Evolutionary conservation across 1,284 basidiomycete species (phyloP).

Genomic region (Leccinum variabile): DNA sequence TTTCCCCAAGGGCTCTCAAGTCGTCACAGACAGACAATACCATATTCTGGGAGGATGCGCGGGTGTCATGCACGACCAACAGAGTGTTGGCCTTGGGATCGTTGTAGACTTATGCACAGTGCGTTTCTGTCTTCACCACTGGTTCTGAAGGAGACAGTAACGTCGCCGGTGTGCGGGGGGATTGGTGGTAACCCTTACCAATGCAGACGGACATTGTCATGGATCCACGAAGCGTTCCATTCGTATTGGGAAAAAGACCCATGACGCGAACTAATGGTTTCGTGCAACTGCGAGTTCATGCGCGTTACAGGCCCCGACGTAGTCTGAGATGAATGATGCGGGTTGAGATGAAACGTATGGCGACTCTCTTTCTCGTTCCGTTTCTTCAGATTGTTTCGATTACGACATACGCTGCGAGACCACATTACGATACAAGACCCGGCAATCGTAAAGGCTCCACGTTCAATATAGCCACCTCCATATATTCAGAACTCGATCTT

Average conservation of each 20-base stretch:
- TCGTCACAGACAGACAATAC: too few relatives aligned
- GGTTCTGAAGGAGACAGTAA: constrained; percentile 44
- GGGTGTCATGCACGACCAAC: constrained; percentile 50
- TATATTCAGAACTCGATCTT: neutral
- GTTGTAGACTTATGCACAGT: constrained; percentile 73
- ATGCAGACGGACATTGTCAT: constrained; percentile 76
- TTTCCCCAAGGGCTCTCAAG: too few relatives aligned
- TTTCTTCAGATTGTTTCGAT: neutral
- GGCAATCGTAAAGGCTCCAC: neutral
- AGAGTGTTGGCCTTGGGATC: constrained; percentile 86
- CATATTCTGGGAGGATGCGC: too few relatives aligned
- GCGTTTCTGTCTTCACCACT: constrained; percentile 86
- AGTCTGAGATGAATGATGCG: neutral
- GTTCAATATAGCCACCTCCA: too few relatives aligned
- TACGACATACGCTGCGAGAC: neutral
- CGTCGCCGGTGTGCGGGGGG: constrained; percentile 83
- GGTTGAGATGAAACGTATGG: neutral
- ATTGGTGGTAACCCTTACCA: constrained; percentile 76
- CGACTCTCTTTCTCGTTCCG: neutral
- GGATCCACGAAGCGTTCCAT: constrained; percentile 78
- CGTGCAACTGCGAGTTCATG: neutral
- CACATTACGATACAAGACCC: neutral
- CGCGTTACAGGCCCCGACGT: neutral
- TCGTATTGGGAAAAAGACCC: neutral
- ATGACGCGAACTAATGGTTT: neutral